Conservation (phyloP, 148 eudicot species). For the Vaccinium macrocarpon region DNA sequence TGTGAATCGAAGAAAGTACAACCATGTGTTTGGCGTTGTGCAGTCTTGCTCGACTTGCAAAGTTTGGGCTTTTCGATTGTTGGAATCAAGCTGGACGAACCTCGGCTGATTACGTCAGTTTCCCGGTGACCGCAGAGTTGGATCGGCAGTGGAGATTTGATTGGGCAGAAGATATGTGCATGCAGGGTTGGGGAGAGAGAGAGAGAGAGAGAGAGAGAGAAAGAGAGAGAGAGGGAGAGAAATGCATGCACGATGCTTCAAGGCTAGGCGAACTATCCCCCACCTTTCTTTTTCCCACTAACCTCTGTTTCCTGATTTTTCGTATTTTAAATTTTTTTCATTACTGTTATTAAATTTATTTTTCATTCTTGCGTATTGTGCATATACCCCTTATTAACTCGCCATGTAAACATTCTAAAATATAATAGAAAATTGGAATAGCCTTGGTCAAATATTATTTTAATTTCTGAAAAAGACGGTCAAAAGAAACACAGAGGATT, state of each 20-base stretch:
- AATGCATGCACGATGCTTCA: slow-evolving; percentile 58
- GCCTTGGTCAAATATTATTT: not conserved
- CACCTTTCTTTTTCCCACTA: slow-evolving; percentile 7
- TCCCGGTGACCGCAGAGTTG: slow-evolving; percentile 11
- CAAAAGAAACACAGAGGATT: not conserved
- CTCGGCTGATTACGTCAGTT: not conserved
- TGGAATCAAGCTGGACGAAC: not conserved
- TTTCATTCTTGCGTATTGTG: not conserved
- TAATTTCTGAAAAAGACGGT: not conserved
- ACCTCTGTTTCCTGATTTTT: slow-evolving; percentile 13
- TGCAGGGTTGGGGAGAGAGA: not conserved
- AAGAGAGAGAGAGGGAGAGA: slow-evolving; percentile 10
- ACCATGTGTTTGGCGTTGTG: not conserved
- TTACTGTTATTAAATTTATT: not conserved
- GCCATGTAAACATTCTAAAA: not conserved
- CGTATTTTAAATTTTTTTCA: not conserved
- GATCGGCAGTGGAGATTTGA: not conserved
- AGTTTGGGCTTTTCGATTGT: slow-evolving; percentile 4
- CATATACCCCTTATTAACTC: not conserved
- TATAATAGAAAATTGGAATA: not conserved
- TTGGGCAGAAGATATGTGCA: not conserved
- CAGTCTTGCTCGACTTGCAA: not conserved
- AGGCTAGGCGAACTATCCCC: slow-evolving; percentile 34
- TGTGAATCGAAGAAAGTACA: not conserved
- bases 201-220: slow-evolving; percentile 2